These are phyloP conservation scores for Mrakiaceae sp. DNA, from an alignment of 1,284 basidiomycete genomes.

Conservation along the genomic window DNA sequence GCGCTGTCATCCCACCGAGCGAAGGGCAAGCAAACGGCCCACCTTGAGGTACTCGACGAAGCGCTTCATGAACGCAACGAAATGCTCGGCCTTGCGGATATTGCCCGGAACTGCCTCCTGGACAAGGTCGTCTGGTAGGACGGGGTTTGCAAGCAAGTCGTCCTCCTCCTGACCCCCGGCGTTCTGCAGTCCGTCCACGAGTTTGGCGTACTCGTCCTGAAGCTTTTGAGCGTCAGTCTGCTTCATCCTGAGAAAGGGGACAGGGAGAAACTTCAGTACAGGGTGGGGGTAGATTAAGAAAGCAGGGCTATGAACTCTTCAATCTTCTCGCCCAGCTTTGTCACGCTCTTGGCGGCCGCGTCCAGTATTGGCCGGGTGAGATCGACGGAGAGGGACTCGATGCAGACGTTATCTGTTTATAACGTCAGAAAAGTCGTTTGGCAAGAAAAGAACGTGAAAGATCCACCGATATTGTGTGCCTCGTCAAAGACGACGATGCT, in stretches of 20 bases:
- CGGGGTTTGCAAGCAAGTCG: conserved; percentile 79
- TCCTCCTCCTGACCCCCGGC: conserved; percentile 59
- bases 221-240: conserved; percentile 83
- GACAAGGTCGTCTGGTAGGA: conserved; percentile 87
- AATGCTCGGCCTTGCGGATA: conserved; percentile 97
- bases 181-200: conserved; percentile 90
- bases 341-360: conserved; percentile 80
- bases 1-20: not conserved
- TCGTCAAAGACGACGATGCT: conserved; percentile 99
- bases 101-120: conserved; percentile 96
- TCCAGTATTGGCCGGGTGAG: conserved; percentile 98
- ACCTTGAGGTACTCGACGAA: conserved; percentile 99
- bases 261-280: not conserved
- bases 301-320: conserved; percentile 60
- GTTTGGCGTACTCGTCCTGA: conserved; percentile 92
- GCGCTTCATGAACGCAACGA: conserved; percentile 93
- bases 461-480: conserved; percentile 92
- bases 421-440: not conserved
- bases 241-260: conserved; percentile 58
- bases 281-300: not conserved
- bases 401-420: conserved; percentile 84
- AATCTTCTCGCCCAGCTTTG: conserved; percentile 78
- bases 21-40: conserved; percentile 16
- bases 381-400: conserved; percentile 96
- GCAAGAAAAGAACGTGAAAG: not conserved